Base-by-base conservation (phyloP, 1,284 basidiomycete genomes). In the Porodaedalea pini region DNA sequence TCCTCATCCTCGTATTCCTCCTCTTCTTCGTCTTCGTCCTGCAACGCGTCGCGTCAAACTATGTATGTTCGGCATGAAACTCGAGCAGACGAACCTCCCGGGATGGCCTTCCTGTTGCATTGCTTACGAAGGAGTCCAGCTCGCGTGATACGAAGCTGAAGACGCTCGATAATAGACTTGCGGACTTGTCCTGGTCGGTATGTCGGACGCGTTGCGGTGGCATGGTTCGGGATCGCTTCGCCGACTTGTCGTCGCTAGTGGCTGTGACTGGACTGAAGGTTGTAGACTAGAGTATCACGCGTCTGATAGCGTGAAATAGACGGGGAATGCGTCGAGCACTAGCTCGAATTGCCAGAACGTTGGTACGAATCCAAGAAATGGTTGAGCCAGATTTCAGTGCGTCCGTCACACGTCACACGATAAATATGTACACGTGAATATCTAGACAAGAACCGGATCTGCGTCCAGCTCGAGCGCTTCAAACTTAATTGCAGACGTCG, bases 121-220 rank as follows among this genome's bases (percentile, higher is more conserved):
- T 83, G 37, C 78, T 70, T 17, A 89, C 76, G 68, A 90, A 90
- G 13, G 83, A 83, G 49, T 82, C 82, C 29, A 90, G 65, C 68
- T 90, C 87, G 45, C 80, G 74, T n/a, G 86, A 80, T 3, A 90
- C 79, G 66, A 83, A 87, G 66, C 70, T 78, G 64, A 89, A 76
- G 5, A 89, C 83, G 61, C 80, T 81, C 4, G 84, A 81, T 40
- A 90, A 65, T 10, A 89, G 64, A 54, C 85, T 45, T 13, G 43
- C 32, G 5, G 53, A 56, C 10, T 48, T 27, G 41, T 56, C 58
- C 15, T 39, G 41, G 19, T 21, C 40, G 19, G 50, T 13, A 19
- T 17, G 6, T 19, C 21, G 32, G 32, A 47, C 52, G 21, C n/a
- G 57, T 19, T 37, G 50, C 31, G 15, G 57, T 59, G 58, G 58